phyloP scores from a whole-genome alignment of 805 yeast genomes.

The Suhomyces vadensis region DNA sequence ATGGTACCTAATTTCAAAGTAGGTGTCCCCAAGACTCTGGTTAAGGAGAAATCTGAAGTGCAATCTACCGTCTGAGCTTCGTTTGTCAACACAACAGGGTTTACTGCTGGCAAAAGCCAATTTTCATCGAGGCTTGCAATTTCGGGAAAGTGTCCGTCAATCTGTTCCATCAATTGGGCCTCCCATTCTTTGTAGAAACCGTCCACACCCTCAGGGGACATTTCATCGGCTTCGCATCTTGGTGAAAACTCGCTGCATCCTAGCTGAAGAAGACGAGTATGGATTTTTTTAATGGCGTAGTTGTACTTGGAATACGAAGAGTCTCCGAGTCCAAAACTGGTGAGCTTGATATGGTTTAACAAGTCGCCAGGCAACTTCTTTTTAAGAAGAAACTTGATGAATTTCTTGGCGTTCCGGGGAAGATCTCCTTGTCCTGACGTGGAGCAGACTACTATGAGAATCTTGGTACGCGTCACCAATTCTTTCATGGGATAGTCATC shows the following conservation, averaged over 20 bases:
- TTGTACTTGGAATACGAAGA: slow-evolving; percentile 87
- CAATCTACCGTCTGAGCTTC: slow-evolving; percentile 22
- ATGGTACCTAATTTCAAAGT: slow-evolving; percentile 47
- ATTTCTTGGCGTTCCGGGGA: slow-evolving; percentile 71
- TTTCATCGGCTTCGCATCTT: slow-evolving; percentile 90
- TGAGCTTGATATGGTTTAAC: slow-evolving; percentile 59
- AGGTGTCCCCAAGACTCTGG: slow-evolving; percentile 10
- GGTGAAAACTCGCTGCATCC: slow-evolving; percentile 75
- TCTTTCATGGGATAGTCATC: slow-evolving; percentile 61
- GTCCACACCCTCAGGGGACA: slow-evolving; percentile 75
- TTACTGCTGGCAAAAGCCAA: slow-evolving; percentile 29
- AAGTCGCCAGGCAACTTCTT: slow-evolving; percentile 61
- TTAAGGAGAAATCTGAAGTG: slow-evolving; percentile 12
- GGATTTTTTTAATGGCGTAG: slow-evolving; percentile 82
- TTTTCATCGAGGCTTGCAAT: slow-evolving; percentile 23
- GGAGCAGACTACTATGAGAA: slow-evolving; percentile 65
- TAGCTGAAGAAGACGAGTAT: slow-evolving; percentile 72
- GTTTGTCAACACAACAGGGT: slow-evolving; percentile 18
- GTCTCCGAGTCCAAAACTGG: slow-evolving; percentile 91
- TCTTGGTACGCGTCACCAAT: slow-evolving; percentile 48
- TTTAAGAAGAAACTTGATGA: slow-evolving; percentile 74
- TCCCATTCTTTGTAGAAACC: slow-evolving; percentile 79
- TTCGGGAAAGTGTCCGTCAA: slow-evolving; percentile 24
- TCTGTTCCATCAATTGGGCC: slow-evolving; percentile 37
- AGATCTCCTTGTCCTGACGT: slow-evolving; percentile 96